Evolutionary conservation across 371 early-diverging fungal species (phyloP).

Genomic region (Mucor indicus): DNA sequence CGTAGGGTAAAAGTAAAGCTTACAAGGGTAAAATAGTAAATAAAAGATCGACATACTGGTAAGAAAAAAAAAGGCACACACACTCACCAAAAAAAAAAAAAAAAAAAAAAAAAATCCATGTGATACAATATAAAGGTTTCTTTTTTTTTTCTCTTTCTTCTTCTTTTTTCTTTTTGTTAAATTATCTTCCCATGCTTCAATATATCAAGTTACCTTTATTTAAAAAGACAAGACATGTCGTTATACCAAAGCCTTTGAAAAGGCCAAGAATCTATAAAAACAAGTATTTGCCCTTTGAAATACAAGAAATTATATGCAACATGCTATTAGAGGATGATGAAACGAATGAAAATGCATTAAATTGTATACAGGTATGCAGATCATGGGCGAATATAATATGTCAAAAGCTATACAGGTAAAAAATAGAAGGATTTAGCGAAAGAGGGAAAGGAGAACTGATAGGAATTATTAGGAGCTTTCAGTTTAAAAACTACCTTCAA

Average conservation of each 20-base stretch:
- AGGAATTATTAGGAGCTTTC: slow-evolving; percentile 4
- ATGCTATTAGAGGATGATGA: slow-evolving; percentile 10
- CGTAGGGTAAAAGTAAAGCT: no score
- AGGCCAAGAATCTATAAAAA: not conserved
- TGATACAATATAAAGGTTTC: not conserved
- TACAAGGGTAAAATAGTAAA: no score
- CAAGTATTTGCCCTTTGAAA: slow-evolving; percentile 14
- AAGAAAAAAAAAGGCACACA: no score
- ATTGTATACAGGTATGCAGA: slow-evolving; percentile 12
- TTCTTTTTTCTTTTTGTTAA: not conserved
- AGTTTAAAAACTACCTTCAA: slow-evolving; percentile 13
- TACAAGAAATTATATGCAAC: slow-evolving; percentile 16
- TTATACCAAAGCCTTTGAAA: not conserved
- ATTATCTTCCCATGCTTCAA: slow-evolving; percentile 1
- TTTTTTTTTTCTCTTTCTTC: not conserved
- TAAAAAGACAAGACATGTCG: slow-evolving; percentile 4
- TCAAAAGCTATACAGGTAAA: slow-evolving; percentile 15
- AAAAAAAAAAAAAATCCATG: no score
- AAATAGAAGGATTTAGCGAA: not conserved
- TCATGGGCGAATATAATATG: slow-evolving; percentile 14
- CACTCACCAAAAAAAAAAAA: no score
- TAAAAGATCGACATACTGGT: no score
- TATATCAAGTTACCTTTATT: slow-evolving; percentile 11
- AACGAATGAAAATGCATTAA: slow-evolving; percentile 12
- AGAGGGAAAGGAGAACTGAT: not conserved